Conservation (phyloP, 176 grass and related monocot genomes). For the Carex kokanica region DNA sequence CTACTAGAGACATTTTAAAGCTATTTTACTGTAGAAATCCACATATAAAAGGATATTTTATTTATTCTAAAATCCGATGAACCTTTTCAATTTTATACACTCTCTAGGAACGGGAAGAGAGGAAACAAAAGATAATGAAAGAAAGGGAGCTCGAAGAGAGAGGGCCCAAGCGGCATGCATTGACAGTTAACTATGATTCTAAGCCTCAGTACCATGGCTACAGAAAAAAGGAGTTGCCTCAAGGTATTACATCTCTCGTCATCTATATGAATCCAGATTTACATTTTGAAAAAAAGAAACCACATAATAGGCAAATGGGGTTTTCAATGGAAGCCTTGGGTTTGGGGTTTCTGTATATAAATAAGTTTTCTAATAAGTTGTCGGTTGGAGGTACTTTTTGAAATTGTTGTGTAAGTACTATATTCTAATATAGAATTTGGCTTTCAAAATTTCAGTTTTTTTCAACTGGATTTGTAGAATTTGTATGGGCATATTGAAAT, state of each 20-base stretch:
- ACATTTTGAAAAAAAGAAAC: not conserved
- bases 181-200: conserved; percentile 59
- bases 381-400: not conserved
- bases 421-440: not conserved
- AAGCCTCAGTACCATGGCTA: conserved; percentile 47
- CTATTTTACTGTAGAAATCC: not conserved
- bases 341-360: not conserved
- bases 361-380: not conserved
- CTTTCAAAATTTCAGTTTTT: not conserved
- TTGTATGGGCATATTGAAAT: not conserved
- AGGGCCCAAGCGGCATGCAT: conserved; percentile 44
- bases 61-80: not conserved
- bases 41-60: not conserved
- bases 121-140: conserved; percentile 49
- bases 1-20: not conserved
- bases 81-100: not conserved
- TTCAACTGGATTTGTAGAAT: not conserved
- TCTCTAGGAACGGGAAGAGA: conserved; percentile 84
- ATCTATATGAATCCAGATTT: not conserved
- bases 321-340: not conserved
- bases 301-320: not conserved
- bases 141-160: conserved; percentile 52
- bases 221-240: conserved; percentile 72
- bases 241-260: conserved; percentile 51
- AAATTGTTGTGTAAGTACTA: not conserved